Evolutionary conservation across 1,139 yeast genomes (phyloP).

Genomic region (Candida anutae): DNA sequence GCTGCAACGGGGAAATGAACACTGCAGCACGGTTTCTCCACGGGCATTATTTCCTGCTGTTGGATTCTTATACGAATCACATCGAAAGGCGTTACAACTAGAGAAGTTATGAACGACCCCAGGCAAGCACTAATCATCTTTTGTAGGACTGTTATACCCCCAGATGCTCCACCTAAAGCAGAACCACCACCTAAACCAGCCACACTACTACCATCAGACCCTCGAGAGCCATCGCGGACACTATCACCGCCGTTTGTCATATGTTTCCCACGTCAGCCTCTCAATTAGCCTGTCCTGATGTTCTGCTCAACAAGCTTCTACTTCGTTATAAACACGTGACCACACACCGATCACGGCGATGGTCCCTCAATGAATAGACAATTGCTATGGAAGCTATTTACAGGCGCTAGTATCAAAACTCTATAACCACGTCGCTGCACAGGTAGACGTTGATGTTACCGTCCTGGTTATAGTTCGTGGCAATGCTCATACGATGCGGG

Average conservation of each 20-base stretch:
- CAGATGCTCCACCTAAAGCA: too few relatives aligned
- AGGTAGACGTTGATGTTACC: slow-evolving; percentile 60
- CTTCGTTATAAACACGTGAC: too few relatives aligned
- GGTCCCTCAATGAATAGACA: too few relatives aligned
- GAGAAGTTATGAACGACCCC: slow-evolving; percentile 83
- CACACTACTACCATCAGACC: too few relatives aligned
- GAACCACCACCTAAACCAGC: too few relatives aligned
- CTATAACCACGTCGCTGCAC: slow-evolving; percentile 34
- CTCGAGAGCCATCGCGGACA: too few relatives aligned
- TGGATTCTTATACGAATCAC: slow-evolving; percentile 87
- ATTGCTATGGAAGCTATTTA: too few relatives aligned
- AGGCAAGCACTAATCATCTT: slow-evolving; percentile 86
- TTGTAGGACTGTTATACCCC: slow-evolving; percentile 44
- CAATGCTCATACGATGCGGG: slow-evolving; percentile 92
- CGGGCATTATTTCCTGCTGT: slow-evolving; percentile 66
- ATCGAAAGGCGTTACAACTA: slow-evolving; percentile 88
- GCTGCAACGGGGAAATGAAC: slow-evolving; percentile 2
- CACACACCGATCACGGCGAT: too few relatives aligned
- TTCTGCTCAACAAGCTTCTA: too few relatives aligned
- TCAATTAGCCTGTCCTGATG: too few relatives aligned
- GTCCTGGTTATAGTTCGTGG: slow-evolving; percentile 78
- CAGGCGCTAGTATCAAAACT: slow-evolving; percentile 23
- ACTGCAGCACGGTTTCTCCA: slow-evolving; percentile 22
- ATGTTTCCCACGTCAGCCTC: too few relatives aligned
- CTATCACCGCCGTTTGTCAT: too few relatives aligned